phyloP scores from a whole-genome alignment of 1,284 basidiomycete species.

The Cutaneotrichosporon dermatis region DNA sequence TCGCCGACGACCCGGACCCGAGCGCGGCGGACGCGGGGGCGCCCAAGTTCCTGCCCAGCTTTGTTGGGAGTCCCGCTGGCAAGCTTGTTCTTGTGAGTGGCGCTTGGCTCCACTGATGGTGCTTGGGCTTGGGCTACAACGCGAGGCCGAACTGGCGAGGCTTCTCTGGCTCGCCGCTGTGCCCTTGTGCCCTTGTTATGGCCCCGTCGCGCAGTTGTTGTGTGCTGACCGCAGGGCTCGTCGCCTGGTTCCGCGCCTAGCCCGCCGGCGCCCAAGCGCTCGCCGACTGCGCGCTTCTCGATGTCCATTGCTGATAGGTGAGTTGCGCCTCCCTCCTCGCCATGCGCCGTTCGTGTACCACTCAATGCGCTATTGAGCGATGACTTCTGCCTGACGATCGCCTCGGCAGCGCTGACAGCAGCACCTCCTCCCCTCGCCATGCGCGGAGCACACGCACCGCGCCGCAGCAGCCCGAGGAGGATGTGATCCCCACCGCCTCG shows the following conservation, averaged over 20 bases:
- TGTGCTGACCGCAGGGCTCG: constrained; percentile 14
- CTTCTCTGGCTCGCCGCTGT: too few species aligned
- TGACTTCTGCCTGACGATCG: too few species aligned
- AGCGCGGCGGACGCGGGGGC: constrained; percentile 27
- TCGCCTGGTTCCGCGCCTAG: constrained; percentile 13
- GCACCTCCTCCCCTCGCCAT: constrained; percentile 18
- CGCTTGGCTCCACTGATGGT: too few species aligned
- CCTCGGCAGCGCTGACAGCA: neutral
- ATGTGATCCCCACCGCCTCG: constrained; percentile 22
- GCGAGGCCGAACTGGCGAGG: too few species aligned
- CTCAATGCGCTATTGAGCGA: too few species aligned
- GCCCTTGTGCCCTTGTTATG: too few species aligned
- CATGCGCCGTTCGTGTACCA: neutral
- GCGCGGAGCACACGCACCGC: constrained; percentile 2
- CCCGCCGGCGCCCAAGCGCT: constrained; percentile 24
- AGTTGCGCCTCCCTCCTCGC: neutral
- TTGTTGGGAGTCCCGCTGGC: constrained; percentile 36
- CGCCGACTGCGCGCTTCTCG: constrained; percentile 28
- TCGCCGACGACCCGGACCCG: constrained; percentile 36
- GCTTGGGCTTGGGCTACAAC: too few species aligned
- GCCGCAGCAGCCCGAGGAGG: constrained; percentile 16
- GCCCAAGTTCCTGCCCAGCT: constrained; percentile 41
- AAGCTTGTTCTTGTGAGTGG: constrained; percentile 33
- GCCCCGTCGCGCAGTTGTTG: too few species aligned
- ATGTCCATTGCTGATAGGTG: constrained; percentile 22